Base-by-base conservation (phyloP, 2,329 filamentous ascomycete species). In the Fusarium compactum region DNA sequence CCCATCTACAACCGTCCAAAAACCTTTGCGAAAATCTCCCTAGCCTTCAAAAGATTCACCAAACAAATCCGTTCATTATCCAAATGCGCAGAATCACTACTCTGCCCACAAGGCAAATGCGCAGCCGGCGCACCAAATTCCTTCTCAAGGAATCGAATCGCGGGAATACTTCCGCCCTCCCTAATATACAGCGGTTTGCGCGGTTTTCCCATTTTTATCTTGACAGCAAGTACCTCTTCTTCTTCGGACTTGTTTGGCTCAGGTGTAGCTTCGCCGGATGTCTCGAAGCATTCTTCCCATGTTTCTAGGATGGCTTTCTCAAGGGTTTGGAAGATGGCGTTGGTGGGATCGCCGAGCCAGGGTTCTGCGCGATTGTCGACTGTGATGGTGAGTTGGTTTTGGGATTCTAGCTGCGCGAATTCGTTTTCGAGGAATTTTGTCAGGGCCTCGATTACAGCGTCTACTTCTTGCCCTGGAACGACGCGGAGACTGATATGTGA, bases 301-400 rank as follows among this genome's bases (percentile, higher is more conserved):
- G 92, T 94, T 46, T 92, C 88, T 75, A 95, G 89, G 53, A 98
- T 91, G 1, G 95, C 96, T 63, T 90, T 86, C 72, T 97, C 94
- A 1, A 99, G 87, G 0, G 94, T 97, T 67, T 91, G 89, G 80
- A 98, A 99, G 62, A 98, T 95, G 71, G 94, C 90, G 72, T 97
- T 98, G 51, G 90, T 90, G 6, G 94, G 94, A 74, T 98, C 94
- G 16, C 96, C 95, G 0, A 99, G 88, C 96, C 96, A 99, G 0
- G 96, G 94, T 77, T 99, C 96, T 0, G 96, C 95, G 80, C 93
- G 91, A 77, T 98, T 96, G 71, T 97, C 94, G 70, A 99, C 95
- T 30, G 90, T 91, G 41, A 99, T 88, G 3, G 86, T 91, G 38
- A 99, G 85, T 8, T 85, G 87, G 76, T 99, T 99, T 66, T 92